Evolutionary conservation across 495 filamentous ascomycete genomes (phyloP), one percentile per base, ranked within the genome.

Genomic region (Penicillium manginii): DNA sequence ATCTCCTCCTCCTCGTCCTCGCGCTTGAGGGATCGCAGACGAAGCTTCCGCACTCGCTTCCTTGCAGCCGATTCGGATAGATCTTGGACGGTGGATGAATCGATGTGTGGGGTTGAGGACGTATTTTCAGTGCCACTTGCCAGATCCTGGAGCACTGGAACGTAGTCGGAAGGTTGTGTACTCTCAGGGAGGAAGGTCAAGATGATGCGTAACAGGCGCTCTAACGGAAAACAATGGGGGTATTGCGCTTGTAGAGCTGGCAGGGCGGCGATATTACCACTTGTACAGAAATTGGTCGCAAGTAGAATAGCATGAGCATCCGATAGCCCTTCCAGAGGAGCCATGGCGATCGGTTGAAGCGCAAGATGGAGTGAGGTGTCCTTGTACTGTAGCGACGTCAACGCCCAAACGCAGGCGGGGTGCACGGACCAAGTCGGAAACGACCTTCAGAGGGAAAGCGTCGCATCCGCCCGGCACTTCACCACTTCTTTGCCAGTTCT

Each of bases 101-200:
- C 87, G 26, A 89, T 72, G 2, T 67, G 62, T 23, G 54, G 59
- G 26, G 66, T 68, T 1, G 63, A 51, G 32, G 73, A 60, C 15
- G 53, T 50, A 33, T 67, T 59, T 12, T 77, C 61, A 4, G 74
- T 26, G 18, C 81, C 78, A 12, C 72, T 69, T 8, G 74, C 77
- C 59, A 92, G 71, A 31, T 83, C 75, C 39, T 81, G 71, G 8
- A 93, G 63, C 37, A 90, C 80, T 15, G 77, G 68, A 11, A 81
- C 78, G 68, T 96, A 96, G 37, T 76, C 63, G 21, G 71, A 78
- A 26, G 92, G 88, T 15, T 84, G 83, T 11, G 84, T 75, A 49
- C 83, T 89, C 68, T 94, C 92, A 35, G 93, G 92, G 7, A 97
- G 82, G 62, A 86, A 94, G 52, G 89, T 96, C 57, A 97, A 81